Percentiles rank a stretch among this genome's conserved stretches.
Evolutionary conservation across 2,329 filamentous ascomycete genomes (phyloP).

Genomic region (Talaromyces sp.): DNA sequence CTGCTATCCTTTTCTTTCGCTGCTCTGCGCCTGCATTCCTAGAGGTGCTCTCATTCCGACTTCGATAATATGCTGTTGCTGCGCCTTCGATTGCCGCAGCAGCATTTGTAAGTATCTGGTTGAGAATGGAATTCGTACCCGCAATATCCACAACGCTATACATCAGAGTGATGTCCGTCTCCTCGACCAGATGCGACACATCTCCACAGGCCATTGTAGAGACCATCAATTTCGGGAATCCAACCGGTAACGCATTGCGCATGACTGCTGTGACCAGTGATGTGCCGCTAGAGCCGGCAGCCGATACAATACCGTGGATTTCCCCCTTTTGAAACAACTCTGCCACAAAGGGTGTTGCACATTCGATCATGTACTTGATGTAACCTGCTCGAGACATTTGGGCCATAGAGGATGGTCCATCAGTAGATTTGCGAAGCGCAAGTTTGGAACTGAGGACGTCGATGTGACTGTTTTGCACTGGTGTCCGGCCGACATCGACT

Average conservation of each 20-base stretch:
- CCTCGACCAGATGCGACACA: constrained; percentile 61
- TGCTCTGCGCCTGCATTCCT: constrained; percentile 13
- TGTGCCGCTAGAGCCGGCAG: constrained; percentile 63
- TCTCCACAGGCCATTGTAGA: constrained; percentile 68
- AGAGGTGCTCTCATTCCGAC: constrained; percentile 23
- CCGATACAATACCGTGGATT: constrained; percentile 57
- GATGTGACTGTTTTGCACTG: constrained; percentile 47
- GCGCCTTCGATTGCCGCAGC: constrained; percentile 60
- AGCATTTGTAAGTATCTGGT: constrained; percentile 59
- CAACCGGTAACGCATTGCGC: constrained; percentile 59
- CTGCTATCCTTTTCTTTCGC: constrained; percentile 52
- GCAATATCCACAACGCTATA: constrained; percentile 69
- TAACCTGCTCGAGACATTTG: constrained; percentile 53
- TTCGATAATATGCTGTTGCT: constrained; percentile 41
- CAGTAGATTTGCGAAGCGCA: constrained; percentile 29
- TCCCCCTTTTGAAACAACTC: constrained; percentile 35
- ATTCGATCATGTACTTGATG: constrained; percentile 54
- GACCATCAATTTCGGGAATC: constrained; percentile 67
- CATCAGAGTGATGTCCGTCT: constrained; percentile 67
- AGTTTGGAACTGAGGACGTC: constrained; percentile 46
- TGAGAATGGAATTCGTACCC: constrained; percentile 60
- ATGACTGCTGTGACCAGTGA: constrained; percentile 60
- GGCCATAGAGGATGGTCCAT: constrained; percentile 28
- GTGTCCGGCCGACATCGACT: constrained; percentile 55
- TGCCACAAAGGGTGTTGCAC: constrained; percentile 45